A percentile compares a stretch with the other conserved stretches of the same genome.
These are phyloP conservation scores for Fusarium sp. DNA, from an alignment of 2,329 filamentous ascomycete genomes.

Conservation along the genomic window DNA sequence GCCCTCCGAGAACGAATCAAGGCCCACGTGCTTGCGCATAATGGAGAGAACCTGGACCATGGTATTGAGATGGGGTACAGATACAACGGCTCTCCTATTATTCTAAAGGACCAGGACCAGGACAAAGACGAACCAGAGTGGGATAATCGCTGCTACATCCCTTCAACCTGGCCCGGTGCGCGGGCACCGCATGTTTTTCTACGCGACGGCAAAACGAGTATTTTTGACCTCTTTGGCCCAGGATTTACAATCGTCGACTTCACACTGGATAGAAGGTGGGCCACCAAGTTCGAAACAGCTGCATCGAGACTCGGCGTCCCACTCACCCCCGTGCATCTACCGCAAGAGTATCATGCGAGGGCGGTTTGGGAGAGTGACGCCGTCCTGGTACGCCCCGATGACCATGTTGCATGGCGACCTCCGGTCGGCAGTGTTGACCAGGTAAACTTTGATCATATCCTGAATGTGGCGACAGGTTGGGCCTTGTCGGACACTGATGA, in stretches of 20 bases:
- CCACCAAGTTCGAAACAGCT: not conserved
- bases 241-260: not conserved
- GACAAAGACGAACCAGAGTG: constrained; percentile 3
- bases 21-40: not conserved
- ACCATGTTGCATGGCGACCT: not conserved
- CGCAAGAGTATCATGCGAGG: not conserved
- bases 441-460: not conserved
- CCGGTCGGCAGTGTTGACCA: not conserved
- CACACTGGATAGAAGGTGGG: not conserved
- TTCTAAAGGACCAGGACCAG: not conserved
- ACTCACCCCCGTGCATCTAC: not conserved
- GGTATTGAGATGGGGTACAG: constrained; percentile 47
- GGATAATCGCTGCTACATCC: constrained; percentile 5
- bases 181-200: constrained; percentile 17
- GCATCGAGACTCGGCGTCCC: not conserved
- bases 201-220: not conserved
- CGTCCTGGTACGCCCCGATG: not conserved
- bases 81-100: constrained; percentile 22
- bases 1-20: not conserved
- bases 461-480: not conserved
- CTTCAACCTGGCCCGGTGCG: constrained; percentile 16
- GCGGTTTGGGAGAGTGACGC: not conserved
- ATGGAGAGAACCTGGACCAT: constrained; percentile 4
- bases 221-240: not conserved
- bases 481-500: not conserved